These are phyloP conservation scores for Phytophthora pinifolia DNA, from an alignment of 352 stramenopile species.

Conservation along the genomic window DNA sequence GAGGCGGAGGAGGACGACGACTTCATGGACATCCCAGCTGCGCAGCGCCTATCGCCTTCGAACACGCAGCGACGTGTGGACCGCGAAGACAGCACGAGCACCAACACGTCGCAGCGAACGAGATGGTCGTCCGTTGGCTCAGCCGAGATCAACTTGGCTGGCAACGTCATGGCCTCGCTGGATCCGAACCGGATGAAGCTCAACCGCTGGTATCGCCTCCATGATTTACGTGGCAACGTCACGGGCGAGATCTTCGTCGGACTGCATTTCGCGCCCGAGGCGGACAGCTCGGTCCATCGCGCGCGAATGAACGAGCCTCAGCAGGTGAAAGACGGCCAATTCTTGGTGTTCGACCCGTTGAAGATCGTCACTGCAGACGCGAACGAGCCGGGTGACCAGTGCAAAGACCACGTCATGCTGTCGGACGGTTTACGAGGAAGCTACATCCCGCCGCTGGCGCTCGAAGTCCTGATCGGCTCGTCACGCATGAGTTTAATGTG, in stretches of 20 bases:
- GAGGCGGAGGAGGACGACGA: slow-evolving; percentile 66
- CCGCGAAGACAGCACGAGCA: slow-evolving; percentile 56
- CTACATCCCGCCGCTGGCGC: slow-evolving; percentile 82
- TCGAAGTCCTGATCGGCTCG: slow-evolving; percentile 81
- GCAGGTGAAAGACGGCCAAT: slow-evolving; percentile 81
- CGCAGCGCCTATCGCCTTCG: slow-evolving; percentile 24
- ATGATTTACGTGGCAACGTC: slow-evolving; percentile 73
- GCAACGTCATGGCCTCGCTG: slow-evolving; percentile 80
- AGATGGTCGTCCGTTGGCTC: slow-evolving; percentile 81
- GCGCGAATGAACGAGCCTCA: slow-evolving; percentile 58
- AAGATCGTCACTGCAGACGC: slow-evolving; percentile 69
- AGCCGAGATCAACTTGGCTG: slow-evolving; percentile 83
- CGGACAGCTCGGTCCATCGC: slow-evolving; percentile 19
- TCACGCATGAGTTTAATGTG: slow-evolving; percentile 78
- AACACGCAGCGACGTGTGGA: slow-evolving; percentile 22
- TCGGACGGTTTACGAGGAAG: slow-evolving; percentile 75
- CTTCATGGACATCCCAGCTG: slow-evolving; percentile 28
- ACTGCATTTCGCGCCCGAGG: slow-evolving; percentile 73
- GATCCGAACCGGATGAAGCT: slow-evolving; percentile 62
- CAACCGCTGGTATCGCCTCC: slow-evolving; percentile 83
- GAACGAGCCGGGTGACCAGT: slow-evolving; percentile 32
- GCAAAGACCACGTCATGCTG: slow-evolving; percentile 68
- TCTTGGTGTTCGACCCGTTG: slow-evolving; percentile 85
- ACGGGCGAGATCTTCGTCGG: slow-evolving; percentile 86
- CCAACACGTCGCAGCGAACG: slow-evolving; percentile 38